Evolutionary conservation across 108 stramenopile species (phyloP), one percentile per base, ranked within the genome.

Genomic region (Nitzschia inconspicua): DNA sequence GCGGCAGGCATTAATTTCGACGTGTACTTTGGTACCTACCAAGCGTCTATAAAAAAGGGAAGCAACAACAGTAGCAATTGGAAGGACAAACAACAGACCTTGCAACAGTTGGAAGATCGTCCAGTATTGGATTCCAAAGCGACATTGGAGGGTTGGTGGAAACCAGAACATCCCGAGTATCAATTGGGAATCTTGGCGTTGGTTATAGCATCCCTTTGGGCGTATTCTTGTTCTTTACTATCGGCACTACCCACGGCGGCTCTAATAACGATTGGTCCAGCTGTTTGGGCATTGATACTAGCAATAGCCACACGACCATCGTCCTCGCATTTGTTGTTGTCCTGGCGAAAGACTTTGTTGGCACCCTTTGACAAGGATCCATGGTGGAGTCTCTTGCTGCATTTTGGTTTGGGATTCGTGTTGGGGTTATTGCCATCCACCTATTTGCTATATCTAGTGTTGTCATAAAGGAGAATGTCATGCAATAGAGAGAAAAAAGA

Each of bases 11-110:
- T 66, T 44, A 56, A 57, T 23, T 52, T 72, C 18, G 71, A 72
- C 49, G 19, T 18, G 2, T 51, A 25, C 44, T 72, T 72, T 56
- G 71, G 71, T 14, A 66, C 65, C 4, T 60, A 43, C 28, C 57
- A 25, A 18, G 11, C 7, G 23, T 26, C 24, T 25, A 59, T 26
- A 44, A 24, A n/a, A 39, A 26, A n/a, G 29, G 26, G 1, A 42
- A 10, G 10, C 26, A 52, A 29, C 19, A 20, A n/a, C 14, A 47
- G 0, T 4, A 31, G 5, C 23, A 22, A 50, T 20, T 3, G 10
- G 10, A 9, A 5, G 10, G 19, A 22, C 36, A 19, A n/a, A 25
- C 35, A 22, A 40, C 36, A 2, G 22, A 10, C 14, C 16, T 51
- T 14, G 13, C 37, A 39, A 27, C 39, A 5, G n/a, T n/a, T n/a